Percentiles rank a stretch among this genome's conserved stretches.
Conservation (phyloP, 306 rosid species). For the Clitoria ternatea region DNA sequence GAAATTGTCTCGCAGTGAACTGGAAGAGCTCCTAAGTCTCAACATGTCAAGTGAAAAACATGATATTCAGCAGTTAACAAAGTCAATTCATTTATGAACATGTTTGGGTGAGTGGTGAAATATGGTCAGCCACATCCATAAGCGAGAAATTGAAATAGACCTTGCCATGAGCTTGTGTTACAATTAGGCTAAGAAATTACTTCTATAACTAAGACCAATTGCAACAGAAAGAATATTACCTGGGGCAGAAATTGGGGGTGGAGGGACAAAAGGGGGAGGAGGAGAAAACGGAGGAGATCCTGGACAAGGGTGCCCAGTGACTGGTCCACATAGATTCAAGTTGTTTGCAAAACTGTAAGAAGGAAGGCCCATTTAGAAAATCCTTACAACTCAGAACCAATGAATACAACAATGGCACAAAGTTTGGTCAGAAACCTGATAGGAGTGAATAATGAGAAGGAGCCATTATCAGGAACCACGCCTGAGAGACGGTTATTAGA, state of each 20-base stretch:
- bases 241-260: slow-evolving; percentile 78
- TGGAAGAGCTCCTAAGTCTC: not conserved
- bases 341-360: slow-evolving; percentile 92
- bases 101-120: not conserved
- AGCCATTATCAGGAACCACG: slow-evolving; percentile 93
- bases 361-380: slow-evolving; percentile 19
- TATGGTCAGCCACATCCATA: not conserved
- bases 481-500: slow-evolving; percentile 91
- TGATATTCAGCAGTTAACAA: not conserved
- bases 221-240: slow-evolving; percentile 48
- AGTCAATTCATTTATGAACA: not conserved
- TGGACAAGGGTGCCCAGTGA: slow-evolving; percentile 95
- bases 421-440: slow-evolving; percentile 57
- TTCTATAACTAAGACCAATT: not conserved
- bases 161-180: not conserved
- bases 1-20: not conserved
- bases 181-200: not conserved
- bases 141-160: not conserved
- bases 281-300: slow-evolving; percentile 99
- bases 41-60: not conserved
- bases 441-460: slow-evolving; percentile 96
- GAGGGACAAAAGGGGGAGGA: slow-evolving; percentile 97
- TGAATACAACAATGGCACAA: slow-evolving; percentile 8
- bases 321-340: slow-evolving; percentile 94
- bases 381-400: not conserved